Conservation (phyloP, 2,329 filamentous ascomycete genomes). For the Colletotrichum acutatum region DNA sequence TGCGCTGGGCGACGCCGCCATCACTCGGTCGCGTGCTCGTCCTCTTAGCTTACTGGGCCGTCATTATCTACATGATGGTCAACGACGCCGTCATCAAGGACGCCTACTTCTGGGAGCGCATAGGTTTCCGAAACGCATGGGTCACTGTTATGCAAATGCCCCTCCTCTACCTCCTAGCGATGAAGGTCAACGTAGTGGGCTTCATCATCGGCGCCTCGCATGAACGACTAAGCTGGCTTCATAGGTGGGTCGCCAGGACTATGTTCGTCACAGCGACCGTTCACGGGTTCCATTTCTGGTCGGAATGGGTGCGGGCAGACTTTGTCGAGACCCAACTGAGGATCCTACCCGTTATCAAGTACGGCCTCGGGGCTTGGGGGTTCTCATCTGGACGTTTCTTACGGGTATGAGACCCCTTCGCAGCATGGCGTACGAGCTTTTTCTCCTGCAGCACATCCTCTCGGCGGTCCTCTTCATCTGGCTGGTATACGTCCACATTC, state of each 20-base stretch:
- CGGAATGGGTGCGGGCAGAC: slow-evolving; percentile 69
- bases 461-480: slow-evolving; percentile 71
- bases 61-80: slow-evolving; percentile 68
- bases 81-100: slow-evolving; percentile 61
- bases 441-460: slow-evolving; percentile 74
- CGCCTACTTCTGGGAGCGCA: slow-evolving; percentile 70
- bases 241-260: slow-evolving; percentile 77
- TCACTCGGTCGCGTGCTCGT: slow-evolving; percentile 66
- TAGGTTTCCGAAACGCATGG: slow-evolving; percentile 77
- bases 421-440: slow-evolving; percentile 75
- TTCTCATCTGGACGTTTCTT: slow-evolving; percentile 73
- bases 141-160: slow-evolving; percentile 73
- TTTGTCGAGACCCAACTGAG: slow-evolving; percentile 68
- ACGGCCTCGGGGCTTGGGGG: slow-evolving; percentile 75
- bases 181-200: slow-evolving; percentile 69
- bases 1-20: slow-evolving; percentile 69
- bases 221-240: slow-evolving; percentile 78
- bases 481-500: slow-evolving; percentile 72
- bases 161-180: slow-evolving; percentile 70
- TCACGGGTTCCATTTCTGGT: slow-evolving; percentile 77
- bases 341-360: slow-evolving; percentile 64
- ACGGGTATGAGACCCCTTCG: slow-evolving; percentile 73
- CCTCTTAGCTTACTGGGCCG: slow-evolving; percentile 67
- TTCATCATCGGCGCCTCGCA: slow-evolving; percentile 71
- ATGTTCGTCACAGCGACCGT: slow-evolving; percentile 75